Base-by-base conservation (phyloP, 179 eudicot species). In the Beta macrorhiza region DNA sequence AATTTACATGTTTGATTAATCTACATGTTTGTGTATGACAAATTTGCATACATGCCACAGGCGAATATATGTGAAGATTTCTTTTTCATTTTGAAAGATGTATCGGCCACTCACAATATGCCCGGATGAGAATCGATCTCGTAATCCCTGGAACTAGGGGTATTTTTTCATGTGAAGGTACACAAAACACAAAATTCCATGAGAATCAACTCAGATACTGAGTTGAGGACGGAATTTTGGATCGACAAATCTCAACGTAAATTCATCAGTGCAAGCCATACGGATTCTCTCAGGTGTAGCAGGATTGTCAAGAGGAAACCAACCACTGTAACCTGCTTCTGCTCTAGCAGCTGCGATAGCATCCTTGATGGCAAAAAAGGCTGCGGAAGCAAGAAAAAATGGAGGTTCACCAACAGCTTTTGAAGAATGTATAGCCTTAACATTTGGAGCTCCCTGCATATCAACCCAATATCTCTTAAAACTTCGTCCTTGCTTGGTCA, bases 371-470 rank as follows among this genome's bases (percentile, higher is more conserved):
- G 98, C 99, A 58, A 97, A 97, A 79, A 97, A 91, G 55, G 91
- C 95, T 0, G 92, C 57, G 4, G 99, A 97, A n/a, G 97, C 99
- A 52, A 97, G 93, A 79, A 97, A 97, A 80, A 97, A 97, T 22
- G 99, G 99, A 78, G 99, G 99, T 78, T 97, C 99, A 20, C 98
- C 99, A 22, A 94, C 98, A 59, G 99, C 99, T 88, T 97, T 97
- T 17, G 99, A 97, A 29, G 98, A 97, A 87, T 94, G 99, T 83
- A 97, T 91, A 58, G 97, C 99, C 82, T 90, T 97, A 15, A 73
- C 86, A 77, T 97, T 97, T 61, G 97, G 97, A 77, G 93, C 92
- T 75, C 84, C 97, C 99, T 96, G 89, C 84, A 73, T 78, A 80
- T 62, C 32, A 51, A 51, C 67, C 32, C 61, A 77, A 63, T 65